A percentile compares a stretch with the other conserved stretches of the same genome.
These are phyloP conservation scores for Acacia pycnantha DNA, from an alignment of 331 rosid species.

Conservation along the genomic window DNA sequence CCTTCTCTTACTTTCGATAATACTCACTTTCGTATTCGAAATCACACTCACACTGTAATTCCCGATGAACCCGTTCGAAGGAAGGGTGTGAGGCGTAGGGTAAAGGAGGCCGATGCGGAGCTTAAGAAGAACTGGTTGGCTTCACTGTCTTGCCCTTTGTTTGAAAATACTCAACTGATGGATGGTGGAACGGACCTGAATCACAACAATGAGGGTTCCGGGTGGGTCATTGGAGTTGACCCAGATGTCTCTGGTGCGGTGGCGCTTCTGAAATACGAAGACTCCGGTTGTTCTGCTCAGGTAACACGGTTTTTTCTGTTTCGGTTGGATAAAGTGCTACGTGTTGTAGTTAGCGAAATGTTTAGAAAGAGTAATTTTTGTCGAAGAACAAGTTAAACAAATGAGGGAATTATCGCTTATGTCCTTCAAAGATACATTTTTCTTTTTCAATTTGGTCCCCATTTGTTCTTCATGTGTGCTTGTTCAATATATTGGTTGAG, in stretches of 20 bases:
- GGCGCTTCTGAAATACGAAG: constrained; percentile 55
- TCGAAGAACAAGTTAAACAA: neutral
- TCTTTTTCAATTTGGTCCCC: neutral
- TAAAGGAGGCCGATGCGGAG: constrained; percentile 31
- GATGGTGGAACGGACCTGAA: constrained; percentile 15
- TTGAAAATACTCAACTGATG: constrained; percentile 16
- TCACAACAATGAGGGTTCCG: constrained; percentile 27
- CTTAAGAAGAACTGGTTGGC: constrained; percentile 61
- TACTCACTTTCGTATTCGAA: neutral
- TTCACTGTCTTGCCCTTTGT: constrained; percentile 57
- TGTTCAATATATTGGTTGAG: neutral
- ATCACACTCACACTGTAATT: neutral
- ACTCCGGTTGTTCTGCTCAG: constrained; percentile 57
- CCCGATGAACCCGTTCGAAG: neutral
- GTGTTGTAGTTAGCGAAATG: neutral
- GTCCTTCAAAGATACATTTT: neutral
- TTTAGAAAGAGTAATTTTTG: neutral
- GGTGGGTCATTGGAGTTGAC: constrained; percentile 79
- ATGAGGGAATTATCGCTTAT: neutral
- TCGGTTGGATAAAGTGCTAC: constrained; percentile 7
- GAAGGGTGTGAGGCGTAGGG: neutral
- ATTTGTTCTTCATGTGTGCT: neutral
- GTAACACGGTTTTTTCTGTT: constrained; percentile 27
- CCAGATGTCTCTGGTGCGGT: constrained; percentile 85
- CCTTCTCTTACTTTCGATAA: neutral